Evolutionary conservation across 1,139 yeast species (phyloP).

Genomic region (Zygosaccharomyces sapae): DNA sequence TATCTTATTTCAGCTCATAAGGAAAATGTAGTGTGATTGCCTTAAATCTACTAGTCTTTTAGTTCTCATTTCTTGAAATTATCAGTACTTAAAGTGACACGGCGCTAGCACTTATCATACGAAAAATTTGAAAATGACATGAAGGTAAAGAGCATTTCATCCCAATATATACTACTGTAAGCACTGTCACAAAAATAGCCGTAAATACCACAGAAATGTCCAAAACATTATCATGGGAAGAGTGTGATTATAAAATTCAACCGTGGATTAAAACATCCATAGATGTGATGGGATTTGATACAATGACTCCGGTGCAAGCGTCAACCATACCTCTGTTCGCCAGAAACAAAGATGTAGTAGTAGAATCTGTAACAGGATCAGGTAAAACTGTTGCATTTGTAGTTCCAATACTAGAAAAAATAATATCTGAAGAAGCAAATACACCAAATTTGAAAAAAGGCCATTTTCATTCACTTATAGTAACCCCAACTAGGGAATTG

Average conservation of each 20-base stretch:
- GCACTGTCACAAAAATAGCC: neutral
- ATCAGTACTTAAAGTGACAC: neutral
- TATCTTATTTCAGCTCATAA: too few relatives aligned
- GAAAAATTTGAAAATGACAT: neutral
- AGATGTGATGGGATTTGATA: slow-evolving; percentile 63
- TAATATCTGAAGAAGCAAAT: slow-evolving; percentile 38
- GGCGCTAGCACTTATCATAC: slow-evolving; percentile 5
- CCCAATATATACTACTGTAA: neutral
- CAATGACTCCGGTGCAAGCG: slow-evolving; percentile 98
- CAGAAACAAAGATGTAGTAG: slow-evolving; percentile 93
- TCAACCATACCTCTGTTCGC: slow-evolving; percentile 83
- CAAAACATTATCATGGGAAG: slow-evolving; percentile 40
- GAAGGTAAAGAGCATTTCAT: slow-evolving; percentile 1
- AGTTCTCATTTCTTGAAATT: neutral
- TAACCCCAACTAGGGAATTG: slow-evolving; percentile 90
- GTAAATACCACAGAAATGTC: slow-evolving; percentile 22
- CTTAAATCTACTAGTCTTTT: too few relatives aligned
- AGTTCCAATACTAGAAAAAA: slow-evolving; percentile 72
- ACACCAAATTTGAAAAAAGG: slow-evolving; percentile 46
- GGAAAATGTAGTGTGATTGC: too few relatives aligned
- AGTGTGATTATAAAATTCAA: slow-evolving; percentile 35
- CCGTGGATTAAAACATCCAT: slow-evolving; percentile 58
- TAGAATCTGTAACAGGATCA: slow-evolving; percentile 94
- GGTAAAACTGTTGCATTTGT: slow-evolving; percentile 90
- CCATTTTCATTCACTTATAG: slow-evolving; percentile 63